phyloP scores from a whole-genome alignment of 108 stramenopile genomes.

The Mediolabrus comicus region DNA sequence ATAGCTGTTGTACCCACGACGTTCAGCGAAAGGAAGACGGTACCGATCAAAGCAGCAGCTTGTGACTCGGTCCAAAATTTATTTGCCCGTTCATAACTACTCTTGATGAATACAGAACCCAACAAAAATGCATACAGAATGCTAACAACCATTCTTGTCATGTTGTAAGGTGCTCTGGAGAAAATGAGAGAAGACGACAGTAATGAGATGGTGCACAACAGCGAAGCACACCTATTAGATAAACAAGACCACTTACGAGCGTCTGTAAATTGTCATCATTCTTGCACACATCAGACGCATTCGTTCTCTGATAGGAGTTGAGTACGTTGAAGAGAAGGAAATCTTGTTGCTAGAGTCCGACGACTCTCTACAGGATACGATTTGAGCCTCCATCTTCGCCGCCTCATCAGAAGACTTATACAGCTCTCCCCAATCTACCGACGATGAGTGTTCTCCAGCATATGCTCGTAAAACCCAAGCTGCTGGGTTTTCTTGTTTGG shows the following conservation, averaged over 20 bases:
- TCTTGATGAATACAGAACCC: constrained; percentile 55
- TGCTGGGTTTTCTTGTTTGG: constrained; percentile 70
- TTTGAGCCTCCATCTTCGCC: constrained; percentile 4
- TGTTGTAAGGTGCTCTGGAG: constrained; percentile 62
- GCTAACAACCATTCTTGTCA: constrained; percentile 55
- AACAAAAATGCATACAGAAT: constrained; percentile 61
- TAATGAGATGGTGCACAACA: background rate
- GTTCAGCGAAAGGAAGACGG: constrained; percentile 44
- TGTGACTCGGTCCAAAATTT: constrained; percentile 18
- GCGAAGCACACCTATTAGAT: background rate
- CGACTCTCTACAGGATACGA: constrained; percentile 9
- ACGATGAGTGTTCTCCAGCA: constrained; percentile 30
- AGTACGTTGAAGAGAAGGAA: constrained; percentile 31
- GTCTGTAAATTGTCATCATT: constrained; percentile 61
- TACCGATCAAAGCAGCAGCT: constrained; percentile 35
- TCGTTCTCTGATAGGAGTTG: constrained; percentile 36
- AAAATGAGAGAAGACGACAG: background rate
- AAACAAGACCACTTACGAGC: constrained; percentile 44
- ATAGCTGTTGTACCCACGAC: constrained; percentile 53
- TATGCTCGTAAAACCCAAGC: constrained; percentile 67
- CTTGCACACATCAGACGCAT: constrained; percentile 19
- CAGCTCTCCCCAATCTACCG: constrained; percentile 46
- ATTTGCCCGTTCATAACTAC: constrained; percentile 8
- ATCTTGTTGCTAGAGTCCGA: constrained; percentile 38
- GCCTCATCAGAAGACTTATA: constrained; percentile 40